Evolutionary conservation across 129 eudicot species (phyloP), one percentile per base, ranked within the genome.

Genomic region (Saussurea involucrata): DNA sequence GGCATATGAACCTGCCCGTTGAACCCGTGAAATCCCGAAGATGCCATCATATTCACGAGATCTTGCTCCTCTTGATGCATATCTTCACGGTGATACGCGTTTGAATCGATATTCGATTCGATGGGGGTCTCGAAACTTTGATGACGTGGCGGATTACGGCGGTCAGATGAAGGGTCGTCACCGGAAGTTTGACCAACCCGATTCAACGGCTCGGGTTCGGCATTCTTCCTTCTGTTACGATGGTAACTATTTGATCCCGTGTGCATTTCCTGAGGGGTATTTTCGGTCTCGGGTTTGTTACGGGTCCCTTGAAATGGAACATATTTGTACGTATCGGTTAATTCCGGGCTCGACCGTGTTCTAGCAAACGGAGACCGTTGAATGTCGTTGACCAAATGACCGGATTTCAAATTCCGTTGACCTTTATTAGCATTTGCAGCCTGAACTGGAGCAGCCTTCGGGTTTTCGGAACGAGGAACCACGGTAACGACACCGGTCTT

Each of bases 291-390:
- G 0, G 81, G 80, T 36, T 73, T 85, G 68, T 75, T 78, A 53
- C 68, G 90, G 53, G 75, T 83, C 34, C 78, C 77, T 85, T 84
- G 96, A 71, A 73, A 88, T 46, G 87, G 81, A 4, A 74, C 81
- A 34, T 87, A 85, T 58, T 79, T 71, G 40, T 83, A 89, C 0
- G 85, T 75, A 72, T 91, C 96, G 0, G 96, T 91, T 33, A 95
- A 81, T 34, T 95, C 96, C n/a, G 99, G 99, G 65, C 99, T 92
- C 0, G 99, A 95, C 21, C 84, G 75, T 37, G 97, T 92, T 84
- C 97, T 87, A 17, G 97, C 92, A 87, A 95, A 86, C 68, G 85
- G 87, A 66, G 80, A 82, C 79, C 88, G 75, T 71, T 92, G 94
- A 27, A 80, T 80, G 29, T 88, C 90, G 67, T 85, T 86, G 29